phyloP scores from a whole-genome alignment of 495 filamentous ascomycete species.

The Penicillium canescens region DNA sequence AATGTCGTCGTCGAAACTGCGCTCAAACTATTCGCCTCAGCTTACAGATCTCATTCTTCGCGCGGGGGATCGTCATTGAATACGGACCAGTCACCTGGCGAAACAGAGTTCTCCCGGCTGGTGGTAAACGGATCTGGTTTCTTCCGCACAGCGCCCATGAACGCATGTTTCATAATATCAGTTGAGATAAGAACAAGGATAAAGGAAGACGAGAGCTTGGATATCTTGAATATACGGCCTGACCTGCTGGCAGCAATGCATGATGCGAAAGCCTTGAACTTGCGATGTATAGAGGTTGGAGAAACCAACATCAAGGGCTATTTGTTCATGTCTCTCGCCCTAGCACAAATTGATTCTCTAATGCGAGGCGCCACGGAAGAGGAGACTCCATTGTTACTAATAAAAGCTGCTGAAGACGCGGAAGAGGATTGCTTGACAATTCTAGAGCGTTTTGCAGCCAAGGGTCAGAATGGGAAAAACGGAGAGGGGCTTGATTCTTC shows the following conservation, averaged over 20 bases:
- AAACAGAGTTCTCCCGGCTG: slow-evolving; percentile 43
- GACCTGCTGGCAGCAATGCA: slow-evolving; percentile 50
- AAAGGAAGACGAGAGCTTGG: slow-evolving; percentile 50
- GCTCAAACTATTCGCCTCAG: slow-evolving; percentile 48
- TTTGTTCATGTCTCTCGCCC: slow-evolving; percentile 40
- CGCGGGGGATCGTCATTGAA: slow-evolving; percentile 7
- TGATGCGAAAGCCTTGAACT: slow-evolving; percentile 44
- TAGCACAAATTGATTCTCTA: slow-evolving; percentile 45
- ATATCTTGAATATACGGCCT: slow-evolving; percentile 39
- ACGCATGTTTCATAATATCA: slow-evolving; percentile 44
- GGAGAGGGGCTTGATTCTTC: background rate
- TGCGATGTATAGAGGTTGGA: slow-evolving; percentile 44
- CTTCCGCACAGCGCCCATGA: slow-evolving; percentile 41
- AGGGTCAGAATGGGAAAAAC: slow-evolving; percentile 9
- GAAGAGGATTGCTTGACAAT: slow-evolving; percentile 31
- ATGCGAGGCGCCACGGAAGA: slow-evolving; percentile 34
- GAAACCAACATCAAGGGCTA: slow-evolving; percentile 61
- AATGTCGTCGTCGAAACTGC: slow-evolving; percentile 47
- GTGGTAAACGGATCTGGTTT: slow-evolving; percentile 46
- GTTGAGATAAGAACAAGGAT: slow-evolving; percentile 50
- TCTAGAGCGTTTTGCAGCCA: slow-evolving; percentile 23
- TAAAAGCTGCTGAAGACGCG: slow-evolving; percentile 41
- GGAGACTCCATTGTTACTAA: slow-evolving; percentile 26
- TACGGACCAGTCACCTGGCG: slow-evolving; percentile 14
- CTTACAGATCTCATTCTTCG: slow-evolving; percentile 30